Percentiles rank a stretch among this genome's conserved stretches.
Conservation (phyloP, 192 early-diverging fungal genomes). For the Allomyces macrogynus region DNA sequence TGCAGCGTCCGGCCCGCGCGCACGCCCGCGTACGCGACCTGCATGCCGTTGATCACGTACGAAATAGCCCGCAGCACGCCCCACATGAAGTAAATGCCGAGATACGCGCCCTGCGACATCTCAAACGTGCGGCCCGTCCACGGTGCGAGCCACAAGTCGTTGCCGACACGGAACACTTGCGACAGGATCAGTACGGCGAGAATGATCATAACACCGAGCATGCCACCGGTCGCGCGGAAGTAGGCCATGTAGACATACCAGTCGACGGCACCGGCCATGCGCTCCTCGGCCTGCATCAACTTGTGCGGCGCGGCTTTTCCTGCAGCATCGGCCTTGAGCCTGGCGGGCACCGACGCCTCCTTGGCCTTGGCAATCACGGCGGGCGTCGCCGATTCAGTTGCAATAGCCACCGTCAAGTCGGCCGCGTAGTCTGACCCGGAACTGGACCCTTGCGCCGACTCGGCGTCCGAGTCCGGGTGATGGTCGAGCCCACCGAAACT, state of each 20-base stretch:
- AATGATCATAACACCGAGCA: constrained; percentile 18
- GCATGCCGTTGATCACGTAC: constrained; percentile 30
- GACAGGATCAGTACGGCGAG: constrained; percentile 21
- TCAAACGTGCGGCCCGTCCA: constrained; percentile 9
- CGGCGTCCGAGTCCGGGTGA: no score
- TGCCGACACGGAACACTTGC: constrained; percentile 4
- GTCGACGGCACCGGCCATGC: constrained; percentile 44
- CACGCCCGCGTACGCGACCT: constrained; percentile 36
- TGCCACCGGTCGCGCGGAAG: constrained; percentile 38
- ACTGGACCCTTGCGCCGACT: no score
- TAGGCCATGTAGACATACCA: constrained; percentile 37
- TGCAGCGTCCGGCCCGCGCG: constrained; percentile 46
- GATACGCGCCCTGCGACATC: constrained; percentile 10
- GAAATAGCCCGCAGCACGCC: constrained; percentile 37
- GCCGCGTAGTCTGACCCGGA: no score
- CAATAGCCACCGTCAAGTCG: no score
- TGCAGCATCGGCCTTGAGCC: no score
- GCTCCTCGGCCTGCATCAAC: constrained; percentile 72
- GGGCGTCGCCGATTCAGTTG: no score
- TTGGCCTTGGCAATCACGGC: no score
- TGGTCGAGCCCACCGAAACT: no score
- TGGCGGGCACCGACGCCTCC: no score
- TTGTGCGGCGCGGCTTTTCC: no score
- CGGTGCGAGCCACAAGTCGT: constrained; percentile 13
- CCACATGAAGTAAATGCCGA: constrained; percentile 36